Evolutionary conservation across 2,329 filamentous ascomycete species (phyloP).

Genomic region (Calonectria pseudoreteaudii): DNA sequence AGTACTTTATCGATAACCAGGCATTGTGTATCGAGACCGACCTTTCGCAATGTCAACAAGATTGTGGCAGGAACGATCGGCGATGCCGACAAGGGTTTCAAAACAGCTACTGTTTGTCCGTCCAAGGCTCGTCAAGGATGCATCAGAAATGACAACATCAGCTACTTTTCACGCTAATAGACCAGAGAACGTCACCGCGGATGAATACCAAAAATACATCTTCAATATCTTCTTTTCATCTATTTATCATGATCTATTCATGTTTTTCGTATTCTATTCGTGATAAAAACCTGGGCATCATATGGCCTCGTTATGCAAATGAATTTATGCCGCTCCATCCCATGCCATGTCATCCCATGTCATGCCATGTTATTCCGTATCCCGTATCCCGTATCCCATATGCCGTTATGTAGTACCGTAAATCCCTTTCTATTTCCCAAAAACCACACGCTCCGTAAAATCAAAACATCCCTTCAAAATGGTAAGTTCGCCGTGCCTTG

Average conservation of each 20-base stretch:
- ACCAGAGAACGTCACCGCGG: background rate
- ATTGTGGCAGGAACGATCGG: background rate
- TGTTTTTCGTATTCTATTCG: background rate
- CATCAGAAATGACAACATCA: background rate
- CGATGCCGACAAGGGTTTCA: background rate
- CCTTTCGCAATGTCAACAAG: background rate
- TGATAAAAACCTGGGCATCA: background rate
- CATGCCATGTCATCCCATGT: background rate
- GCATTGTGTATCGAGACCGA: too few relatives aligned
- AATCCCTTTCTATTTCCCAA: background rate
- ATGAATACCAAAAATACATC: background rate
- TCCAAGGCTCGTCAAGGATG: too few relatives aligned
- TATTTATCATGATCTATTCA: slow-evolving; percentile 1
- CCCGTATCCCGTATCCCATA: too few relatives aligned
- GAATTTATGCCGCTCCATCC: background rate
- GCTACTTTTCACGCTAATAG: too few relatives aligned
- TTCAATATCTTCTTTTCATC: background rate
- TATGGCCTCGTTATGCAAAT: background rate
- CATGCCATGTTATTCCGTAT: too few relatives aligned
- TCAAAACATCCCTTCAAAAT: slow-evolving; percentile 6
- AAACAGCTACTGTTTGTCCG: background rate
- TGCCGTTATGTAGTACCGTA: background rate
- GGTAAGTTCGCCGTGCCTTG: background rate
- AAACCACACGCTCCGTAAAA: background rate
- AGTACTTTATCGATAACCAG: background rate